These are phyloP conservation scores for Colletotrichum musicola DNA, from an alignment of 2,329 filamentous ascomycete species.

Conservation along the genomic window DNA sequence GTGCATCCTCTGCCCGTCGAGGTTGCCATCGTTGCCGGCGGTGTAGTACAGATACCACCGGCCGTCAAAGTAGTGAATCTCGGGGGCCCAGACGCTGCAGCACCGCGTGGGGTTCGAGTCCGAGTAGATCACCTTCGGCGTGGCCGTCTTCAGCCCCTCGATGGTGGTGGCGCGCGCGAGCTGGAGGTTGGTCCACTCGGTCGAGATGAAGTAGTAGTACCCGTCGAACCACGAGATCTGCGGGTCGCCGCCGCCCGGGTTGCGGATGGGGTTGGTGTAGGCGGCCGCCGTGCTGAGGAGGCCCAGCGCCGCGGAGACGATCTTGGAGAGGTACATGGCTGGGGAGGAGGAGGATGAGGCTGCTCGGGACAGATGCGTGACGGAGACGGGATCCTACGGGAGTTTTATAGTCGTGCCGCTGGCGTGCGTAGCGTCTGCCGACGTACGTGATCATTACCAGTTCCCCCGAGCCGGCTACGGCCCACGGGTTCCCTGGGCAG, in stretches of 20 bases:
- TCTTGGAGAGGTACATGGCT: conserved; percentile 20
- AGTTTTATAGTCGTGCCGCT: not conserved
- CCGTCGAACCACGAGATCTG: conserved; percentile 64
- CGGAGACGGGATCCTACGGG: not conserved
- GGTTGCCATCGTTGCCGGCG: conserved; percentile 58
- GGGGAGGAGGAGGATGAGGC: not conserved
- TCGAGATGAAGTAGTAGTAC: conserved; percentile 70
- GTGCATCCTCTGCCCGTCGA: conserved; percentile 64
- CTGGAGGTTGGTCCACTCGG: conserved; percentile 67
- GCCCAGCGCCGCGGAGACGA: conserved; percentile 22
- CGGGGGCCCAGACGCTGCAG: conserved; percentile 71
- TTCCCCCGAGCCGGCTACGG: not conserved
- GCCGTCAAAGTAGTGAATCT: conserved; percentile 64
- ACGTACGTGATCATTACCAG: not conserved
- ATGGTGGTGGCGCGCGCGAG: conserved; percentile 67
- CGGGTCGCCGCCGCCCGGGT: conserved; percentile 64
- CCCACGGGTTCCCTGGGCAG: not conserved
- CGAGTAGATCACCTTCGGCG: conserved; percentile 63
- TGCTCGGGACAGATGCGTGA: too few species aligned
- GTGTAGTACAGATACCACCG: conserved; percentile 70
- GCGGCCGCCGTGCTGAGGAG: conserved; percentile 44
- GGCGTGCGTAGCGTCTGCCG: not conserved
- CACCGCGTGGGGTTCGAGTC: conserved; percentile 59
- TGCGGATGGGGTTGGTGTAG: conserved; percentile 66
- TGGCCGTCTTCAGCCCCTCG: conserved; percentile 65